phyloP scores from a whole-genome alignment of 257 asterid species.

The Primulina tabacum region DNA sequence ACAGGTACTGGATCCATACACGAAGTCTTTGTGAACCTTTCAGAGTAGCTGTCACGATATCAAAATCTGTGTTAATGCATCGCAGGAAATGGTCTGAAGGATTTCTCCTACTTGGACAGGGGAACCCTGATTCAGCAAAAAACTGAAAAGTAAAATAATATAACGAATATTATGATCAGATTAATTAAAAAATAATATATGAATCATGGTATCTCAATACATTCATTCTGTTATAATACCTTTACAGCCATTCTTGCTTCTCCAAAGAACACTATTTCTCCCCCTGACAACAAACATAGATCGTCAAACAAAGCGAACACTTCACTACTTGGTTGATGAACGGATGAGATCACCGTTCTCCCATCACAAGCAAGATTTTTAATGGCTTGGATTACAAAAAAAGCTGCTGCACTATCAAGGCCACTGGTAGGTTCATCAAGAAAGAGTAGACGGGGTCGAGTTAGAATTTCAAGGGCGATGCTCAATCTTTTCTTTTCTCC shows the following conservation, averaged over 20 bases:
- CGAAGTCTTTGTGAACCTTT: conserved; percentile 74
- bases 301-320: conserved; percentile 90
- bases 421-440: conserved; percentile 98
- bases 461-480: conserved; percentile 83
- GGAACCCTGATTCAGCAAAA: conserved; percentile 94
- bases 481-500: conserved; percentile 92
- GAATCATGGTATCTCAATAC: neutral
- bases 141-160: conserved; percentile 44
- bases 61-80: conserved; percentile 87
- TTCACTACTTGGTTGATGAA: conserved; percentile 97
- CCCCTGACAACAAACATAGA: conserved; percentile 78
- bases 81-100: conserved; percentile 97
- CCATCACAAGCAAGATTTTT: conserved; percentile 88
- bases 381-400: conserved; percentile 80
- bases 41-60: conserved; percentile 71
- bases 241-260: conserved; percentile 72
- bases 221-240: conserved; percentile 33
- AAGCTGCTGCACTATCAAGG: conserved; percentile 92
- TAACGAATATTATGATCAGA: neutral
- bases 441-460: conserved; percentile 74
- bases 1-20: conserved; percentile 41
- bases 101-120: conserved; percentile 90
- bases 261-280: conserved; percentile 83
- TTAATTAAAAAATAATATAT: neutral
- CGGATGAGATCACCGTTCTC: conserved; percentile 84